Percentiles rank a stretch among this genome's conserved stretches.
Evolutionary conservation across 306 rosid genomes (phyloP).

Genomic region (Ammopiptanthus mongolicus): DNA sequence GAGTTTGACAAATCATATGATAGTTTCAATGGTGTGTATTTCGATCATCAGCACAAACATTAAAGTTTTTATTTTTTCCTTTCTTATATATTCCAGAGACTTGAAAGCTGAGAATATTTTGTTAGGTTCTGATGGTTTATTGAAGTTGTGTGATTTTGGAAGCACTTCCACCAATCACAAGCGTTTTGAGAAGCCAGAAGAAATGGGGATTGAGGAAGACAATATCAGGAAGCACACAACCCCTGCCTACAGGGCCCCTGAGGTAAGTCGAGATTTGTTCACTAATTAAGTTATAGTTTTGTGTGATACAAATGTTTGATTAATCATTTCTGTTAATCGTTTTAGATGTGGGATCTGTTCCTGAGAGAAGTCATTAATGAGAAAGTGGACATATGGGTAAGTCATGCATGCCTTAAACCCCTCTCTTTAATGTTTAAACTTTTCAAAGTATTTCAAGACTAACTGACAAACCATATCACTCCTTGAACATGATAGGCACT

Average conservation of each 20-base stretch:
- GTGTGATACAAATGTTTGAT: neutral
- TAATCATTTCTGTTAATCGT: conserved; percentile 16
- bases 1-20: neutral
- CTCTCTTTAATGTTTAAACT: neutral
- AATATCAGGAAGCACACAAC: conserved; percentile 97
- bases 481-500: conserved; percentile 64
- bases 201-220: conserved; percentile 98
- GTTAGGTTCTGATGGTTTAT: conserved; percentile 72
- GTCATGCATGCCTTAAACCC: conserved; percentile 22
- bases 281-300: neutral
- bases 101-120: conserved; percentile 90
- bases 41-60: neutral
- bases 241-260: conserved; percentile 96
- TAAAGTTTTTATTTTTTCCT: neutral
- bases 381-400: conserved; percentile 98
- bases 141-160: conserved; percentile 98
- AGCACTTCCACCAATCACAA: conserved; percentile 91
- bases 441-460: neutral
- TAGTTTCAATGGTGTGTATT: neutral
- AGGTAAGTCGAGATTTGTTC: conserved; percentile 45
- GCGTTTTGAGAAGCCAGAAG: conserved; percentile 92
- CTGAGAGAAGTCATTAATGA: conserved; percentile 81
- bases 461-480: conserved; percentile 18
- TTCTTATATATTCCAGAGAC: conserved; percentile 51
- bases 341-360: conserved; percentile 95